phyloP scores from a whole-genome alignment of 495 filamentous ascomycete species.

The Penicillium nucicola region DNA sequence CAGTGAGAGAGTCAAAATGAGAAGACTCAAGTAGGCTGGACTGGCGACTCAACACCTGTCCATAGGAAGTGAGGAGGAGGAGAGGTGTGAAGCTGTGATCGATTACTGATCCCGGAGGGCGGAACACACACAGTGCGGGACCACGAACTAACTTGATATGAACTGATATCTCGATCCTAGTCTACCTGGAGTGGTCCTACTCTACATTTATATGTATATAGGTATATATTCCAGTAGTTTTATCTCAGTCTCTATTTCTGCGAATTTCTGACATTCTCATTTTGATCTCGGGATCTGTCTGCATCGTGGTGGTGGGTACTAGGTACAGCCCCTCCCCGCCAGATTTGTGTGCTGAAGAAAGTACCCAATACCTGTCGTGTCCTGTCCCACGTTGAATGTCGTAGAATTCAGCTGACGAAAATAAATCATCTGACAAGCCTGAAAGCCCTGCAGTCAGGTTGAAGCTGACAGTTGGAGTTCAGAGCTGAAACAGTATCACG shows the following conservation, averaged over 20 bases:
- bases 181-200: no score
- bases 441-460: no score
- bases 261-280: background rate
- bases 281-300: background rate
- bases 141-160: no score
- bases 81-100: conserved; percentile 4
- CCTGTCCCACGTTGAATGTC: conserved; percentile 1
- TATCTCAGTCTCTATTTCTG: background rate
- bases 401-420: background rate
- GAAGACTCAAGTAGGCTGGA: conserved; percentile 4
- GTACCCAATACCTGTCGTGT: background rate
- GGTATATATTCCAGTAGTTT: no score
- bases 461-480: no score
- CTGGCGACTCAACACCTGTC: conserved; percentile 7
- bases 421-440: background rate
- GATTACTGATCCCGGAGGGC: conserved; percentile 8
- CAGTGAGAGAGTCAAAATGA: conserved; percentile 8
- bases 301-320: background rate
- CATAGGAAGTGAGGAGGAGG: conserved; percentile 6
- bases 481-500: conserved; percentile 1
- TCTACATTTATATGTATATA: no score
- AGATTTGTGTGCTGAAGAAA: background rate
- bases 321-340: conserved; percentile 5
- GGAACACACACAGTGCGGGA: conserved; percentile 2
- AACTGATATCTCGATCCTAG: no score